A percentile compares a stretch with the other conserved stretches of the same genome.
phyloP scores from a whole-genome alignment of 352 stramenopile genomes.

The Globisporangium middletonii region DNA sequence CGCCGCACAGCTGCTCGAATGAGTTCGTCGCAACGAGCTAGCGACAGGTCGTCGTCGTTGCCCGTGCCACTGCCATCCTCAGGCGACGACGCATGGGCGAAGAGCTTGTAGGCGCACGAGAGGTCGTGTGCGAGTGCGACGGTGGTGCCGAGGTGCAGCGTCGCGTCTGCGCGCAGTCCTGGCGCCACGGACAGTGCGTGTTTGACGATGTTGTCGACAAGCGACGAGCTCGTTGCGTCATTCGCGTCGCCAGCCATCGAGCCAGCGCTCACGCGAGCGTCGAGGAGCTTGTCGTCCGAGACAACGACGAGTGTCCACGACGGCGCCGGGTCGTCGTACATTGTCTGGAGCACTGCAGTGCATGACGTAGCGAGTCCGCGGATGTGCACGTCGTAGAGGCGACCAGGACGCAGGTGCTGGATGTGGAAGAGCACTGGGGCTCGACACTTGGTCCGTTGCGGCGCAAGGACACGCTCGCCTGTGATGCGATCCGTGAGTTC shows the following conservation, averaged over 20 bases:
- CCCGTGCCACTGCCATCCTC: background rate
- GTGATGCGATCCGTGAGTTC: constrained; percentile 31
- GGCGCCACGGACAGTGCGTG: constrained; percentile 21
- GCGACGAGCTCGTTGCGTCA: background rate
- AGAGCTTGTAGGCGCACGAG: constrained; percentile 12
- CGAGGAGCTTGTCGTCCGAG: constrained; percentile 8
- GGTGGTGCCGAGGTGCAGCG: constrained; percentile 29
- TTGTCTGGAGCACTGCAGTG: constrained; percentile 7
- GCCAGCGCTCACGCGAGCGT: constrained; percentile 1
- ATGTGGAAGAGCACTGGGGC: constrained; percentile 27
- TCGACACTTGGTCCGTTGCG: constrained; percentile 9
- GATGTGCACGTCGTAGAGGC: constrained; percentile 34
- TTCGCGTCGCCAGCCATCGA: background rate
- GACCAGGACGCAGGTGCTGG: constrained; percentile 20
- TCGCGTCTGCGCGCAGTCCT: constrained; percentile 22
- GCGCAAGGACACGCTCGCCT: constrained; percentile 8
- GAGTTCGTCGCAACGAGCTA: constrained; percentile 8
- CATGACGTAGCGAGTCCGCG: constrained; percentile 13
- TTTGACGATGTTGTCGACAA: constrained; percentile 22
- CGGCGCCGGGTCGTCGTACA: constrained; percentile 4
- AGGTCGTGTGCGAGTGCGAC: constrained; percentile 32
- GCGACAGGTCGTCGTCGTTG: background rate
- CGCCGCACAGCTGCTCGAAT: constrained; percentile 33
- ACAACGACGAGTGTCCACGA: constrained; percentile 12
- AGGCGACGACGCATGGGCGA: background rate